Percentiles rank a stretch among this genome's conserved stretches.
Evolutionary conservation across 768 basidiomycete species (phyloP).

Genomic region (Coprinopsis marcescibilis): DNA sequence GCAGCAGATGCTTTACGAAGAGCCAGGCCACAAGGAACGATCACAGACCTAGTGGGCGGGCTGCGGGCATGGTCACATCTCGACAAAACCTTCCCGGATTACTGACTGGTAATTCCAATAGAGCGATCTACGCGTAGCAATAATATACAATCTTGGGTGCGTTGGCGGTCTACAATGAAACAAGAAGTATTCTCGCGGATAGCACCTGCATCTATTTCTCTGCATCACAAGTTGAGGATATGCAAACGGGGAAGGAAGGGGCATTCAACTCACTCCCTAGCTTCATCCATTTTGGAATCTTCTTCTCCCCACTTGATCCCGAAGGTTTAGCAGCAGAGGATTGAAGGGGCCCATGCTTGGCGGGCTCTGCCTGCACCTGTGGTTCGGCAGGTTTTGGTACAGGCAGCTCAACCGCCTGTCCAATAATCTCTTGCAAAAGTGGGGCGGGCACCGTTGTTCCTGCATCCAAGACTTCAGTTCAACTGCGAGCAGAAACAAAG

Average conservation of each 20-base stretch:
- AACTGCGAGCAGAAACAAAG: background rate
- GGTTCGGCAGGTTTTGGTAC: conserved; percentile 34
- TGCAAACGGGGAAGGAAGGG: background rate
- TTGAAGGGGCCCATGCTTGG: background rate
- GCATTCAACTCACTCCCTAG: conserved; percentile 46
- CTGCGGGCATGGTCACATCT: conserved; percentile 77
- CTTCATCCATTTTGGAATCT: conserved; percentile 79
- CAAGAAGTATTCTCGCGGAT: background rate
- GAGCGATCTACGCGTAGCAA: too few relatives aligned
- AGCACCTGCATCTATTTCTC: conserved; percentile 16
- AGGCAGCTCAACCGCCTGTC: conserved; percentile 63
- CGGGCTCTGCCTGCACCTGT: conserved; percentile 3
- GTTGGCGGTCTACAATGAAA: too few relatives aligned
- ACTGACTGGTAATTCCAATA: conserved; percentile 35
- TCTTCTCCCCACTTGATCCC: conserved; percentile 34
- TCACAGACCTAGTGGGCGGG: conserved; percentile 78
- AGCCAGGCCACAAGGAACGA: conserved; percentile 18
- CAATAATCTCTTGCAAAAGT: conserved; percentile 48
- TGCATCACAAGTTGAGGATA: conserved; percentile 4
- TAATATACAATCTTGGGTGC: too few relatives aligned
- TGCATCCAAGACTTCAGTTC: conserved; percentile 21
- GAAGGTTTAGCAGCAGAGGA: conserved; percentile 4
- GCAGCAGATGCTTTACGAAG: conserved; percentile 63
- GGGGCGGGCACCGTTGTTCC: conserved; percentile 59
- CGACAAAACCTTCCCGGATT: conserved; percentile 74